phyloP scores from a whole-genome alignment of 2,329 filamentous ascomycete genomes.

The Fusarium marasasianum region DNA sequence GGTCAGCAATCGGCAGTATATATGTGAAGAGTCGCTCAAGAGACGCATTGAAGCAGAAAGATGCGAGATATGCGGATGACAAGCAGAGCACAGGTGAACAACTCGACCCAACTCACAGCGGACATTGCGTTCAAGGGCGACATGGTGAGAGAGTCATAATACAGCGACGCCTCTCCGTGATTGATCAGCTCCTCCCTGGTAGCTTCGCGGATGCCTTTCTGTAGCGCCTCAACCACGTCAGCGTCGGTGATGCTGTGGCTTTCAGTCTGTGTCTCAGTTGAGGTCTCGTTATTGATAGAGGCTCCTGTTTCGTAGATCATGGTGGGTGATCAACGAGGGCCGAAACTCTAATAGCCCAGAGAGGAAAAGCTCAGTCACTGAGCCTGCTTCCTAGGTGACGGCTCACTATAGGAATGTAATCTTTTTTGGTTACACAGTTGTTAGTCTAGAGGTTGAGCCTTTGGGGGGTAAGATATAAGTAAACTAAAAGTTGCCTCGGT shows the following conservation, averaged over 20 bases:
- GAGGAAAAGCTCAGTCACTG: constrained; percentile 6
- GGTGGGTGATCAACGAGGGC: constrained; percentile 14
- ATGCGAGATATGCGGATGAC: not conserved
- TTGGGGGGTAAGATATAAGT: constrained; percentile 8
- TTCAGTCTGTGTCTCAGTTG: constrained; percentile 2
- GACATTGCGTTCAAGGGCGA: constrained; percentile 64
- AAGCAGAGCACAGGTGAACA: not conserved
- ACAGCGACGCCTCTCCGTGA: constrained; percentile 55
- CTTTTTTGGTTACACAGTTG: not conserved
- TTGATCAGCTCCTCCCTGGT: constrained; percentile 32
- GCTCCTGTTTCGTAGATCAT: constrained; percentile 31
- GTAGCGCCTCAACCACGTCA: constrained; percentile 42
- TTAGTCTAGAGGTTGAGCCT: not conserved
- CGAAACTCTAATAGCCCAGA: constrained; percentile 14
- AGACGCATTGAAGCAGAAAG: constrained; percentile 21
- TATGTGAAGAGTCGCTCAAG: constrained; percentile 5
- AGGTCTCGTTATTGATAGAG: constrained; percentile 18
- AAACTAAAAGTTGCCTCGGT: constrained; percentile 16
- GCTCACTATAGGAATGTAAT: not conserved
- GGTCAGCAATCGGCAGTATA: constrained; percentile 18
- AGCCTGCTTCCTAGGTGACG: constrained; percentile 10
- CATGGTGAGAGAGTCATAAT: constrained; percentile 68
- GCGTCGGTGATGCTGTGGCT: constrained; percentile 38
- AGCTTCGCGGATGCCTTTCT: constrained; percentile 37
- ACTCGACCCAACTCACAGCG: constrained; percentile 56